Base-by-base conservation (phyloP, 2,329 filamentous ascomycete genomes). In the Arthrinium puccinioides region DNA sequence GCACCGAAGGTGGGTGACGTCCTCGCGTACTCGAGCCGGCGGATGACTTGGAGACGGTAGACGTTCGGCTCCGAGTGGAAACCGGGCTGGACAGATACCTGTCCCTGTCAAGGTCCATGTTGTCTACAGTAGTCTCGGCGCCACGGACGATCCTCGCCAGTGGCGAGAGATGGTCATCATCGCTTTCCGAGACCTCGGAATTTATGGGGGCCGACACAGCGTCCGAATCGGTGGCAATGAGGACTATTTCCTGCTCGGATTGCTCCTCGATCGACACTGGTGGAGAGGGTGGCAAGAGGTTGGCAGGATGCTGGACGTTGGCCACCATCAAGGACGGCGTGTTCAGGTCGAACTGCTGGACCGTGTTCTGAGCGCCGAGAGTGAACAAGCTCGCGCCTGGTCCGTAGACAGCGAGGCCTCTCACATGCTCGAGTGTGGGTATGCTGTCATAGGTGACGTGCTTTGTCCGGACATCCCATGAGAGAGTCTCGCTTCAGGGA, bases 381-480 rank as follows among this genome's bases (percentile, higher is more conserved):
- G 90, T 96, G 62, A 98, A 98, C 18, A 98, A 72, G 6, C 78
- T 85, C n/a, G 90, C 90, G 6, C 84, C 88, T 1, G 89, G 84
- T 2, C 90, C 92, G 59, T 92, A 94, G 43, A 89, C 84, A 30
- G 89, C 84, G 29, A 98, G 74, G 13, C 87, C 90, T 44, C 77
- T 76, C 40, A 96, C 76, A 47, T 83, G 79, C 25, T 92, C 82
- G 6, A 89, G 72, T 2, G 88, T 96, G 6, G 89, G 88, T 39
- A 97, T 85, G 41, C 77, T 74, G 53, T 96, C 89, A 60, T 81
- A 94, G 4, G 87, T 89, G 49, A 98, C 88, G 55, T 94, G 83
- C 59, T 97, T 97, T n/a, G 92, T 98, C 45, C 89, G 78, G 30
- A 98, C 92, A 69, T 98, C 92, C 90, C 92, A 98, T 40, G 88